Evolutionary conservation across 495 filamentous ascomycete species (phyloP), one percentile per base, ranked within the genome.

Genomic region (Letharia lupina): DNA sequence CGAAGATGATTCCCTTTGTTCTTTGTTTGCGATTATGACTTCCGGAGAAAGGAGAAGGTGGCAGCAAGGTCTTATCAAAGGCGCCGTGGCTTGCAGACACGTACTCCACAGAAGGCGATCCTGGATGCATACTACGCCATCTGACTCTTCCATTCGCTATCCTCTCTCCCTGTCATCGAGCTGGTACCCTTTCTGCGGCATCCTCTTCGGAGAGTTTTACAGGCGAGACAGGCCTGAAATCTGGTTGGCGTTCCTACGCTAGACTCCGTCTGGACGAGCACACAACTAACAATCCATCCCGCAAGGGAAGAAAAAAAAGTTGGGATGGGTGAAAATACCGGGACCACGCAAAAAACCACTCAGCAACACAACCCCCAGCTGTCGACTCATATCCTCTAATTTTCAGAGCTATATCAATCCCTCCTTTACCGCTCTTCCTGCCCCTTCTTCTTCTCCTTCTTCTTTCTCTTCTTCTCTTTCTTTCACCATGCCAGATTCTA

Each of bases 401-500:
- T 61, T 39, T 37, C 65, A 61, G 62, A 66, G 73, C 68, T 67
- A 68, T 69, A 67, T 73, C 70, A 70, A 69, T 69, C 71, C 67
- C 68, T 73, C 69, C 67, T 62, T 73, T 69, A 72, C 68, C 66
- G 65, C 66, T 63, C 70, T 63, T 60, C 60, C 66, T 68, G 23
- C 23, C 23, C 23, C 23, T 28, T 28, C 23, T 28, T 28, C 23
- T 28, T 28, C 23, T 28, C 60, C 68, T 69, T 71, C 64, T 65
- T 66, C 69, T 71, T 68, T 66, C 72, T 74, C 75, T 72, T 69
- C 67, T 73, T 75, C 71, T 72, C 67, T 70, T 73, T 75, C 73
- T 77, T 73, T 79, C 82, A 79, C 66, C 81, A 87, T 81, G 83
- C 86, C 86, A 83, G 80, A 79, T 78, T 77, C 82, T 68, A 72